Evolutionary conservation across 192 early-diverging fungal genomes (phyloP).

Genomic region (Fimicolochytrium jonesii): DNA sequence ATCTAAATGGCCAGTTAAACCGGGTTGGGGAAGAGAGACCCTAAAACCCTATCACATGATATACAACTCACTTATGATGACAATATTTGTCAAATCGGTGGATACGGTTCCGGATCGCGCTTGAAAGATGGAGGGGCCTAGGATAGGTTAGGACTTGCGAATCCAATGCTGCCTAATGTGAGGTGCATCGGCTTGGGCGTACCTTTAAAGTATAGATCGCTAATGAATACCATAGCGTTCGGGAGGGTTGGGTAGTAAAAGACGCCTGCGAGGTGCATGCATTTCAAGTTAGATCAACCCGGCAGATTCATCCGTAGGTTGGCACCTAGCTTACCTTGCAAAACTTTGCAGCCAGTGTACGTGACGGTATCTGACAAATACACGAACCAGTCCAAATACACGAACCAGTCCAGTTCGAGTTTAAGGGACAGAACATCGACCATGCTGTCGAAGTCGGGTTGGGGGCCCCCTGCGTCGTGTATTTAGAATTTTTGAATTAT

Average conservation of each 20-base stretch:
- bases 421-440: not conserved
- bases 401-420: too few species aligned
- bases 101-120: not conserved
- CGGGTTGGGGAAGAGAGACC: too few species aligned
- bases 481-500: too few species aligned
- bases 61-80: not conserved
- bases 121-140: not conserved
- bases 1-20: too few species aligned
- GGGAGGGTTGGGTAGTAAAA: not conserved
- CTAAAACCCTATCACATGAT: too few species aligned
- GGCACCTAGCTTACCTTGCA: not conserved
- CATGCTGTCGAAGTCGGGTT: conserved; percentile 5
- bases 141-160: too few species aligned
- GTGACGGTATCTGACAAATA: not conserved
- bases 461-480: not conserved
- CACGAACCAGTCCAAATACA: not conserved
- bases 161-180: too few species aligned
- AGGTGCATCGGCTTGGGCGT: too few species aligned
- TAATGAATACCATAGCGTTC: not conserved
- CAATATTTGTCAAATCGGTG: not conserved
- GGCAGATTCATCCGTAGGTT: too few species aligned
- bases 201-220: conserved; percentile 3
- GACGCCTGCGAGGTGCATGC: too few species aligned
- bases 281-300: too few species aligned
- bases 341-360: conserved; percentile 3